phyloP scores from a whole-genome alignment of 2,329 filamentous ascomycete species.

The Fusarium kyushuense region DNA sequence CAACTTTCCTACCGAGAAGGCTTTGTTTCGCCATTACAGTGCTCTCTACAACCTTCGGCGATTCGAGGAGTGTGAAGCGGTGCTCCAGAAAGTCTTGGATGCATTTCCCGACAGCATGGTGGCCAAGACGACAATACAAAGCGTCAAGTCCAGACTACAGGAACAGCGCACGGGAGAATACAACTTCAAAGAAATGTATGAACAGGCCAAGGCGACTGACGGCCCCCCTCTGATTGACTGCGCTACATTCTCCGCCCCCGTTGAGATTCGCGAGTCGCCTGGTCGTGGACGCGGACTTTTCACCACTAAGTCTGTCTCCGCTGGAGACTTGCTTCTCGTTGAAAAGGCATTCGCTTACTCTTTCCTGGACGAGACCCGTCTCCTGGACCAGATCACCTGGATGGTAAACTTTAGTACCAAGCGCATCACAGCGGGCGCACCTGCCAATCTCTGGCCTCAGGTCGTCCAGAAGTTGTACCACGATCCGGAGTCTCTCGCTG shows the following conservation, averaged over 20 bases:
- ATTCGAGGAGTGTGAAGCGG: neutral
- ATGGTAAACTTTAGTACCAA: conserved; percentile 53
- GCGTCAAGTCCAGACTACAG: conserved; percentile 48
- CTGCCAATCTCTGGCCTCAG: conserved; percentile 56
- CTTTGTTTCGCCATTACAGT: neutral
- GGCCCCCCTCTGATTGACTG: conserved; percentile 59
- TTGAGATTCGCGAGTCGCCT: conserved; percentile 56
- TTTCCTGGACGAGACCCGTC: conserved; percentile 46
- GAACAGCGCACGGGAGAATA: conserved; percentile 59
- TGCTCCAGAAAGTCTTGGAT: conserved; percentile 48
- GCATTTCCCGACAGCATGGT: conserved; percentile 52
- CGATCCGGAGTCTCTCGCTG: conserved; percentile 47
- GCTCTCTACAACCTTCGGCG: neutral
- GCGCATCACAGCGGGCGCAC: conserved; percentile 51
- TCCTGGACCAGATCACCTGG: conserved; percentile 30
- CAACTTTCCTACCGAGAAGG: neutral
- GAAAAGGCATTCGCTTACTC: conserved; percentile 66
- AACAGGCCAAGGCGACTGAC: conserved; percentile 48
- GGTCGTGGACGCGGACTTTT: conserved; percentile 64
- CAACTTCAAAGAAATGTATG: conserved; percentile 53
- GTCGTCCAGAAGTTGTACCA: conserved; percentile 60
- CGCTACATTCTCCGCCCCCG: conserved; percentile 59
- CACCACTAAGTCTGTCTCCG: conserved; percentile 59
- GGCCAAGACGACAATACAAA: conserved; percentile 48
- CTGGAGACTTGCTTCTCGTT: conserved; percentile 65